Percentiles rank a stretch among this genome's conserved stretches.
Evolutionary conservation across 768 basidiomycete genomes (phyloP).

Genomic region (Termitomyces sp.): DNA sequence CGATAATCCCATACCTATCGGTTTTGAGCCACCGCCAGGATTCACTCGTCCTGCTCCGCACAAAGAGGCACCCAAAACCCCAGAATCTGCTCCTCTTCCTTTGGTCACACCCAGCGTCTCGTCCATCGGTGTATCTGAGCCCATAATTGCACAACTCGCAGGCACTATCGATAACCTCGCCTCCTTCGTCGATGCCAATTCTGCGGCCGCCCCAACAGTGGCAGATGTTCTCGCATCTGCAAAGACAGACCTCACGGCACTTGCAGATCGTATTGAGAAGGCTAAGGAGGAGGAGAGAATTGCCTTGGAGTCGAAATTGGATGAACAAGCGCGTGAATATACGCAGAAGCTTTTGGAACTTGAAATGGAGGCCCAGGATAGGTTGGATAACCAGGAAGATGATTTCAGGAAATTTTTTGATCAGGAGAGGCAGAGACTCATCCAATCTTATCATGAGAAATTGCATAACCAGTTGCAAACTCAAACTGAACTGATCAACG

Average conservation of each 20-base stretch:
- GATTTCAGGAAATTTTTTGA: slow-evolving; percentile 80
- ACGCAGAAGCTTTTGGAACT: slow-evolving; percentile 72
- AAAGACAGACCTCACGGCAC: slow-evolving; percentile 70
- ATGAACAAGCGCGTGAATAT: slow-evolving; percentile 84
- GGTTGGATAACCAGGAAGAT: slow-evolving; percentile 80
- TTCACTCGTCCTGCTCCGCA: slow-evolving; percentile 59
- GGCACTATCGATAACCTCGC: slow-evolving; percentile 90
- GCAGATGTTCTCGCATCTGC: slow-evolving; percentile 75
- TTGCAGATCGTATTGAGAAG: slow-evolving; percentile 71
- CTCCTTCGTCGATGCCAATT: slow-evolving; percentile 71
- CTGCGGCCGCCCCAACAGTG: slow-evolving; percentile 60
- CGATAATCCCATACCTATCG: slow-evolving; percentile 74
- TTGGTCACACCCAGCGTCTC: slow-evolving; percentile 77
- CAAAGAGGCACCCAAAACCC: slow-evolving; percentile 26
- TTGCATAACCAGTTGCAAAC: slow-evolving; percentile 79
- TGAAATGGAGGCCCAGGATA: slow-evolving; percentile 82
- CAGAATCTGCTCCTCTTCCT: slow-evolving; percentile 46
- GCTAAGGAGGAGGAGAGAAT: slow-evolving; percentile 75
- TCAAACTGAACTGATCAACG: slow-evolving; percentile 91
- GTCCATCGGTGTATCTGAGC: slow-evolving; percentile 70
- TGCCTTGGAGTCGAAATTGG: slow-evolving; percentile 57
- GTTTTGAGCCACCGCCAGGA: slow-evolving; percentile 91
- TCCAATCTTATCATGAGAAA: slow-evolving; percentile 79
- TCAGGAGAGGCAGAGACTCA: slow-evolving; percentile 65
- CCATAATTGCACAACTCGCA: slow-evolving; percentile 90